phyloP scores from a whole-genome alignment of 2,329 filamentous ascomycete genomes.

The Polychaeton citri region DNA sequence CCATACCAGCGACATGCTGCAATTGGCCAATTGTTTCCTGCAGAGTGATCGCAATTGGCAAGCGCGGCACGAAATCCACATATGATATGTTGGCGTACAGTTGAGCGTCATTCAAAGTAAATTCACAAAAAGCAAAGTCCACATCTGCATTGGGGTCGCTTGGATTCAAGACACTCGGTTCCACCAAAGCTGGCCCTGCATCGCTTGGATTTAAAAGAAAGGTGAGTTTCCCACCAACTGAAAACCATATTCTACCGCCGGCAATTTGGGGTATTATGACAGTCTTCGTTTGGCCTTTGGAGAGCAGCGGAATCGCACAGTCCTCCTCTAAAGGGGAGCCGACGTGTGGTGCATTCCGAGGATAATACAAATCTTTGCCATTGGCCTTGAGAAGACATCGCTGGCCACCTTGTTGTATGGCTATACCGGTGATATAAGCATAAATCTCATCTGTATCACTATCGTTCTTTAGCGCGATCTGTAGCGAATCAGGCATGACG shows the following conservation, averaged over 20 bases:
- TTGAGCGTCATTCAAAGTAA: slow-evolving; percentile 34
- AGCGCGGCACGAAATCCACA: slow-evolving; percentile 24
- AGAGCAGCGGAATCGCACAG: slow-evolving; percentile 23
- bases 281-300: slow-evolving; percentile 18
- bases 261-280: slow-evolving; percentile 24
- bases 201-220: slow-evolving; percentile 22
- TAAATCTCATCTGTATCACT: slow-evolving; percentile 18
- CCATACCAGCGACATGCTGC: slow-evolving; percentile 46
- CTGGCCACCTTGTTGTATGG: slow-evolving; percentile 20
- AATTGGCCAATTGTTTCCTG: slow-evolving; percentile 24
- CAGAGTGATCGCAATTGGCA: slow-evolving; percentile 28
- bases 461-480: slow-evolving; percentile 22
- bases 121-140: slow-evolving; percentile 34
- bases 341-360: slow-evolving; percentile 16
- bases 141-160: slow-evolving; percentile 32
- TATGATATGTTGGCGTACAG: slow-evolving; percentile 34
- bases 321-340: slow-evolving; percentile 20
- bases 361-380: slow-evolving; percentile 23
- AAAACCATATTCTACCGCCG: slow-evolving; percentile 26
- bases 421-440: slow-evolving; percentile 25
- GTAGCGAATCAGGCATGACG: slow-evolving; percentile 21
- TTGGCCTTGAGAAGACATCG: slow-evolving; percentile 22
- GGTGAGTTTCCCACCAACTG: slow-evolving; percentile 18
- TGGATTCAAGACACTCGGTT: slow-evolving; percentile 23
- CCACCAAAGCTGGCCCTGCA: slow-evolving; percentile 20